These are phyloP conservation scores for Pythium coloratum DNA, from an alignment of 352 stramenopile genomes.

Conservation along the genomic window DNA sequence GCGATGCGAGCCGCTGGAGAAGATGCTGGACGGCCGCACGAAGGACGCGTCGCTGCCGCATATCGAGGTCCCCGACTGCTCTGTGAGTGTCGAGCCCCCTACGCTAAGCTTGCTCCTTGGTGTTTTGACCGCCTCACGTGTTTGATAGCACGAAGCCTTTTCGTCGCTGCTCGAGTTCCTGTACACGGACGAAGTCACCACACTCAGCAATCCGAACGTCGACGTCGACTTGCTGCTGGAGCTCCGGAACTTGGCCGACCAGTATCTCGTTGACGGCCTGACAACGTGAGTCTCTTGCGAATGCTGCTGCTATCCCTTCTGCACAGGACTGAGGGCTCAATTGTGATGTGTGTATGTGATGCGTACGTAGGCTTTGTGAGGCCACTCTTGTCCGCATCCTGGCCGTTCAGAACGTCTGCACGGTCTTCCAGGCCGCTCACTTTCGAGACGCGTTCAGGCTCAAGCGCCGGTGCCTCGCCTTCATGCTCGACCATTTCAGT, in stretches of 20 bases:
- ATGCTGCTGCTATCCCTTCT: background rate
- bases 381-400: slow-evolving; percentile 63
- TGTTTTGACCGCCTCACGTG: background rate
- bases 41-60: slow-evolving; percentile 66
- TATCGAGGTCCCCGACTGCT: slow-evolving; percentile 77
- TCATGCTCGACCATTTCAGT: slow-evolving; percentile 81
- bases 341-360: background rate
- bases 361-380: slow-evolving; percentile 65
- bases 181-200: slow-evolving; percentile 82
- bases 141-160: slow-evolving; percentile 70
- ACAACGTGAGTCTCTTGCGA: slow-evolving; percentile 34
- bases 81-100: slow-evolving; percentile 33
- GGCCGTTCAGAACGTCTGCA: slow-evolving; percentile 70
- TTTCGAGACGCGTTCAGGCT: slow-evolving; percentile 66
- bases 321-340: background rate
- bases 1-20: slow-evolving; percentile 86
- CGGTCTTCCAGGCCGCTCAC: slow-evolving; percentile 63
- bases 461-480: slow-evolving; percentile 80
- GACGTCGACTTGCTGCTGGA: slow-evolving; percentile 75
- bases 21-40: slow-evolving; percentile 90
- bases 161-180: slow-evolving; percentile 86
- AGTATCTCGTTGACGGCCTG: slow-evolving; percentile 77
- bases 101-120: background rate
- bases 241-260: slow-evolving; percentile 78
- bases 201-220: slow-evolving; percentile 32